Percentiles rank a stretch among this genome's conserved stretches.
Conservation (phyloP, 306 rosid genomes). For the Citrullus mucosospermus region DNA sequence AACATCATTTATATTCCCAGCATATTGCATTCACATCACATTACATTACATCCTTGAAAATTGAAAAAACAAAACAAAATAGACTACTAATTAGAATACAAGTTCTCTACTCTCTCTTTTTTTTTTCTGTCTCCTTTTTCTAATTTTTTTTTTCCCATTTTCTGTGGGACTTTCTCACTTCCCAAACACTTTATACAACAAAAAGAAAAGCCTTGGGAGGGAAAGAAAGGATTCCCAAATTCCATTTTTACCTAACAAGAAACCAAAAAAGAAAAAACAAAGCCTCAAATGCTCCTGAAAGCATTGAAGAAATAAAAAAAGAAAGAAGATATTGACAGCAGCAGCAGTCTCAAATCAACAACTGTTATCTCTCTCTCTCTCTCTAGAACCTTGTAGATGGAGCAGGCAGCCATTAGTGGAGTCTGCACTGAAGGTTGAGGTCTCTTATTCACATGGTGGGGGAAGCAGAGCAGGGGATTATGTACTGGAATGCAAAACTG, state of each 20-base stretch:
- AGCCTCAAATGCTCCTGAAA: background rate
- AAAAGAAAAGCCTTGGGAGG: background rate
- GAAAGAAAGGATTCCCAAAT: background rate
- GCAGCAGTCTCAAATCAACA: background rate
- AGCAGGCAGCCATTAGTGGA: background rate
- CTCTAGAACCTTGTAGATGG: background rate
- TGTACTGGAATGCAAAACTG: constrained; percentile 7
- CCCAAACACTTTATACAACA: constrained; percentile 5
- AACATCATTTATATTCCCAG: background rate
- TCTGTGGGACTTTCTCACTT: background rate
- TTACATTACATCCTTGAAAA: background rate
- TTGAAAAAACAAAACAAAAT: background rate
- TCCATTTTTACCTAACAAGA: background rate
- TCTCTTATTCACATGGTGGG: background rate
- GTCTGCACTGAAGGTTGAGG: background rate
- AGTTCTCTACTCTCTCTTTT: background rate
- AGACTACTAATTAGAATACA: background rate
- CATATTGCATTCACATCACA: constrained; percentile 3
- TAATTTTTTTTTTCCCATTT: background rate
- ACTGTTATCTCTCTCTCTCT: background rate
- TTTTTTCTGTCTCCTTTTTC: background rate
- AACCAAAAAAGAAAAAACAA: background rate
- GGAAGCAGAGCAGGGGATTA: background rate
- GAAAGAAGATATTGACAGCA: background rate
- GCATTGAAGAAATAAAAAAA: background rate